These are phyloP conservation scores for Verticillium nubilum DNA, from an alignment of 2,329 filamentous ascomycete genomes.

Conservation along the genomic window DNA sequence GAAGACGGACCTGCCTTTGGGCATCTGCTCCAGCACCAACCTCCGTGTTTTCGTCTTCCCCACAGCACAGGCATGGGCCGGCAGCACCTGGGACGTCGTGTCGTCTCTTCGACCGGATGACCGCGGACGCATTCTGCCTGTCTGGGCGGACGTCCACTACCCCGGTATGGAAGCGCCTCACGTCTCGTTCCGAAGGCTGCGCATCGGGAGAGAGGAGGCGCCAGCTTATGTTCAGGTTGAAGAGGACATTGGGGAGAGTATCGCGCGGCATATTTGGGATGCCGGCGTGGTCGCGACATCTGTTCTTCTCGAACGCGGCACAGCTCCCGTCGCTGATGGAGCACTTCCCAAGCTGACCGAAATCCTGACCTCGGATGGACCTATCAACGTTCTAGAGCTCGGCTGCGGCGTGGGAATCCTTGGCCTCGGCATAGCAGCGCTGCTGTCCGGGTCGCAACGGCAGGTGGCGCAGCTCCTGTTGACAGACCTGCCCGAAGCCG, in stretches of 20 bases:
- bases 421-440: conserved; percentile 40
- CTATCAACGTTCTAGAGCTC: conserved; percentile 45
- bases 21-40: background rate
- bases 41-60: conserved; percentile 2
- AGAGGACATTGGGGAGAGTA: conserved; percentile 55
- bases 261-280: conserved; percentile 56
- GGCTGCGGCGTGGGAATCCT: conserved; percentile 53
- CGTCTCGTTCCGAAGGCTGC: conserved; percentile 24
- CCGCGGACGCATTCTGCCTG: conserved; percentile 36
- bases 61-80: conserved; percentile 1
- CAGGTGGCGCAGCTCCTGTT: conserved; percentile 35
- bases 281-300: conserved; percentile 43
- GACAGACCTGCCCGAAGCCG: conserved; percentile 51
- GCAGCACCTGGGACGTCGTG: conserved; percentile 1
- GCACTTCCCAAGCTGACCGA: conserved; percentile 15
- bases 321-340: background rate
- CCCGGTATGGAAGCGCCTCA: conserved; percentile 7
- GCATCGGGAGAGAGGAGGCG: conserved; percentile 17
- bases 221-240: conserved; percentile 34
- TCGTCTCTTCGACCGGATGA: conserved; percentile 1
- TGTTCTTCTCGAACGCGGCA: conserved; percentile 21
- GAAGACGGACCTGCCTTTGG: conserved; percentile 24
- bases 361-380: conserved; percentile 18
- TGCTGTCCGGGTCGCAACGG: conserved; percentile 3
- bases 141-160: conserved; percentile 28